A percentile compares a stretch with the other conserved stretches of the same genome.
Conservation (phyloP, 345 rosid species). For the Raphanus sativus region DNA sequence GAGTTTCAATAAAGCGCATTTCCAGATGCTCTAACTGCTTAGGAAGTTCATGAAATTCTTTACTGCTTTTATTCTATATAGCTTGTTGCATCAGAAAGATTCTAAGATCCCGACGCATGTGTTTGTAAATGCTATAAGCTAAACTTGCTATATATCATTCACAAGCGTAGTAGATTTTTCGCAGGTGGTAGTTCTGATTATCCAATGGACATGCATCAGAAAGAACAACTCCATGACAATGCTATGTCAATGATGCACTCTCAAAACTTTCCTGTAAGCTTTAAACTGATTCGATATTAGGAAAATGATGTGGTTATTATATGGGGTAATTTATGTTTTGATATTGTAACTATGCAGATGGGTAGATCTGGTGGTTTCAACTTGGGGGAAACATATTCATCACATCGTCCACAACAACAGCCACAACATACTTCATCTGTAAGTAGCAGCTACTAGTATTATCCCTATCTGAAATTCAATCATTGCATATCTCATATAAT, state of each 20-base stretch:
- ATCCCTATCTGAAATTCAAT: conserved; percentile 37
- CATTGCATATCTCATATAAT: background rate
- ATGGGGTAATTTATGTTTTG: conserved; percentile 7
- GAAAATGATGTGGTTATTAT: background rate
- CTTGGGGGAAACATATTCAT: conserved; percentile 74
- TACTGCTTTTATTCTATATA: background rate
- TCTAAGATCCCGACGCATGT: background rate
- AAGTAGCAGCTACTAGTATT: conserved; percentile 66
- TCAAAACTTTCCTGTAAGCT: conserved; percentile 92
- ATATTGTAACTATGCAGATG: conserved; percentile 55
- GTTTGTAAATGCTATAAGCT: conserved; percentile 8
- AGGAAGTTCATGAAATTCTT: background rate
- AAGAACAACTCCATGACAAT: conserved; percentile 94
- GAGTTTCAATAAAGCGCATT: background rate
- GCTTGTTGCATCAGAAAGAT: conserved; percentile 27
- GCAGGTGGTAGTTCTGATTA: conserved; percentile 96
- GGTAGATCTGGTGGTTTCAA: conserved; percentile 91
- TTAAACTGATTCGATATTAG: conserved; percentile 5
- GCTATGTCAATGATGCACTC: conserved; percentile 95
- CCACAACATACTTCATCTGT: conserved; percentile 80
- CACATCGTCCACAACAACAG: conserved; percentile 91
- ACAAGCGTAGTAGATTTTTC: conserved; percentile 47
- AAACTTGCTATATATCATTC: conserved; percentile 28
- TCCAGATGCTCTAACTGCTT: background rate
- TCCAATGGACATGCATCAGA: conserved; percentile 88